Evolutionary conservation across 768 basidiomycete species (phyloP), one percentile per base, ranked within the genome.

Genomic region (Neoboletus brunneissimus): DNA sequence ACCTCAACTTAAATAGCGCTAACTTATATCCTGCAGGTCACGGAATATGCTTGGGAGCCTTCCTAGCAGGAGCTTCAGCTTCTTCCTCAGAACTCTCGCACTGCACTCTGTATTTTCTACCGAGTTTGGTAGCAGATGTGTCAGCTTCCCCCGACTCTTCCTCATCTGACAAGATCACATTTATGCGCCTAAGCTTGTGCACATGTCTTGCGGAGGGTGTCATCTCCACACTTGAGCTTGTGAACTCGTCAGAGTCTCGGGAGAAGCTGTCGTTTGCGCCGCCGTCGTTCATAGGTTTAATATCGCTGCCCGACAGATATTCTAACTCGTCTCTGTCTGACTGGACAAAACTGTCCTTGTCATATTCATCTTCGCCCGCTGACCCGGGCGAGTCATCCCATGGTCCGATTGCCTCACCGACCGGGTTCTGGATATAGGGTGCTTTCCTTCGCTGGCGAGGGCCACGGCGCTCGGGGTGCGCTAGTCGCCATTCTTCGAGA

Each of bases 361-460:
- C 61, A 12, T 57, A 53, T 0, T 44, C 53, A 0, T 54, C 54
- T 46, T 65, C 65, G 0, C 1, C 62, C 4, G 61, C 61, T 2
- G 62, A 58, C 9, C 58, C 59, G 2, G 1, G 18, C 3, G 7
- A 35, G 12, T 64, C 62, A 38, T 67, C 41, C 58, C 58, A 52
- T 0, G 50, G 53, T 23, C 65, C 65, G 10, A 67, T 20, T 2
- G 51, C 48, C 15, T 66, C 57, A 15, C 64, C 57, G 6, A 51
- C 49, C 0, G 57, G 64, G 42, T 65, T 60, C 42, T 55, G 53
- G 11, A 65, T 53, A 16, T 29, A 0, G 12, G 44, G 51, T 5
- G 27, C 29, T 25, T 29, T 53, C 38, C 64, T 51, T 35, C 31
- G 47, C 25, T 8, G 40, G 11, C 53, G 53, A 10, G 60, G 56